Evolutionary conservation across 495 filamentous ascomycete genomes (phyloP).

Genomic region (Mycothermus thermophilus): DNA sequence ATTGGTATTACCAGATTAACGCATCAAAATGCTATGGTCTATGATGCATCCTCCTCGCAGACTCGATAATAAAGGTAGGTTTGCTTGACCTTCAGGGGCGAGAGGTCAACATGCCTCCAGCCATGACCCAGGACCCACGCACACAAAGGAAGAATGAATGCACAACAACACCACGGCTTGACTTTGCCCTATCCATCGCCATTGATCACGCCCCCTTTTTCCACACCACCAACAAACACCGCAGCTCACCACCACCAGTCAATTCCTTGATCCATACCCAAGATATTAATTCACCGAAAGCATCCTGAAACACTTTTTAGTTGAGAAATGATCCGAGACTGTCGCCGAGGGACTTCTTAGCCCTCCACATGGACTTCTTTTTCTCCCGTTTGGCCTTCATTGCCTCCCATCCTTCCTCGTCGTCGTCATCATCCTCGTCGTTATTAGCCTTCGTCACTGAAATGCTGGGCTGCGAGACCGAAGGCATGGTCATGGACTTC

Average conservation of each 20-base stretch:
- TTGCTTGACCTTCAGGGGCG: too few relatives aligned
- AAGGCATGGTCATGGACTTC: constrained; percentile 41
- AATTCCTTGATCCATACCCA: too few relatives aligned
- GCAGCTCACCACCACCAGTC: too few relatives aligned
- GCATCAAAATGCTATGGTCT: constrained; percentile 22
- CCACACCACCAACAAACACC: too few relatives aligned
- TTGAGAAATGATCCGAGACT: constrained; percentile 30
- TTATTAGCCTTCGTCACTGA: constrained; percentile 18
- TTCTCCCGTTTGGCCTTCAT: constrained; percentile 76
- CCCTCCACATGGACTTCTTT: constrained; percentile 60
- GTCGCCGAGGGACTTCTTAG: constrained; percentile 41
- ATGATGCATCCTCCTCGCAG: constrained; percentile 18
- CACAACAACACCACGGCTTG: neutral
- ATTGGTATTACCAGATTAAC: constrained; percentile 25
- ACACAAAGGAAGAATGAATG: neutral
- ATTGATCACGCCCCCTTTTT: neutral
- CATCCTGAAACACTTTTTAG: too few relatives aligned
- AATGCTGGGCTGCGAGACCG: constrained; percentile 22
- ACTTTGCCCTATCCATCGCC: neutral
- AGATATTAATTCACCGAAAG: too few relatives aligned
- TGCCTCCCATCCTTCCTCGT: constrained; percentile 68
- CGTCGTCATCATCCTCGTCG: constrained; percentile 57
- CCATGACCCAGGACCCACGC: too few relatives aligned
- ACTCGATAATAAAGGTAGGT: constrained; percentile 1
- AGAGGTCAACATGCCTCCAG: too few relatives aligned